A percentile compares a stretch with the other conserved stretches of the same genome.
Conservation (phyloP, 2,329 filamentous ascomycete genomes). For the Fusarium beomiforme region DNA sequence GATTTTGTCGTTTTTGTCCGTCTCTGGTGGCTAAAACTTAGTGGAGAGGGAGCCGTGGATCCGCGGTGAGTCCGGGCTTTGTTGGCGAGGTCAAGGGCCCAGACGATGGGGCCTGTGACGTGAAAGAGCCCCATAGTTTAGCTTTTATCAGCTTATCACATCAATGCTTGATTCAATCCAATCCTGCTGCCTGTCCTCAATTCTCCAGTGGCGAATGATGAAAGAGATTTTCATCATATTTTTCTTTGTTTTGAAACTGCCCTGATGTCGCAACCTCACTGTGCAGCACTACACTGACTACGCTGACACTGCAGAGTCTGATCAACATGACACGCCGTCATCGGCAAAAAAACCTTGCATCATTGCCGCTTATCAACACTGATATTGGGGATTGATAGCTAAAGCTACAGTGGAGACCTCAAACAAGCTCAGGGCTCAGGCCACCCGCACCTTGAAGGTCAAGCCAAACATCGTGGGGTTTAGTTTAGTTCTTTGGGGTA, state of each 20-base stretch:
- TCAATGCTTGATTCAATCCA: constrained; percentile 18
- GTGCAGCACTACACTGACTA: background rate
- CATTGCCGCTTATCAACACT: constrained; percentile 3
- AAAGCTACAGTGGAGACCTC: constrained; percentile 20
- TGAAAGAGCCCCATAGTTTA: constrained; percentile 19
- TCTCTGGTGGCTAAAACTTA: constrained; percentile 18
- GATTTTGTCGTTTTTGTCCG: background rate
- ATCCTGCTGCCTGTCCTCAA: constrained; percentile 17
- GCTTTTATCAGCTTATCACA: constrained; percentile 24
- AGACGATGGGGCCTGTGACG: constrained; percentile 25
- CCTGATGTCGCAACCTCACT: background rate
- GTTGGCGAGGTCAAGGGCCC: background rate
- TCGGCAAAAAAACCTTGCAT: constrained; percentile 3
- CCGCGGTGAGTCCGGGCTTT: constrained; percentile 9
- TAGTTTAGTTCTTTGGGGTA: background rate
- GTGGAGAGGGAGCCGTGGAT: constrained; percentile 8
- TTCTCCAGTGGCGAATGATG: constrained; percentile 21
- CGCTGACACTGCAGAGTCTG: background rate
- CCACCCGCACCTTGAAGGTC: constrained; percentile 9
- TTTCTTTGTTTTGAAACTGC: background rate
- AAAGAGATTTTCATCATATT: constrained; percentile 14
- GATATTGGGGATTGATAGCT: constrained; percentile 7
- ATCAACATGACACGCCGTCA: constrained; percentile 10
- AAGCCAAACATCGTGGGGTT: constrained; percentile 22
- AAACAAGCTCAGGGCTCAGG: constrained; percentile 13